Evolutionary conservation across 2,329 filamentous ascomycete genomes (phyloP).

Genomic region (Coniochaeta ligniaria): DNA sequence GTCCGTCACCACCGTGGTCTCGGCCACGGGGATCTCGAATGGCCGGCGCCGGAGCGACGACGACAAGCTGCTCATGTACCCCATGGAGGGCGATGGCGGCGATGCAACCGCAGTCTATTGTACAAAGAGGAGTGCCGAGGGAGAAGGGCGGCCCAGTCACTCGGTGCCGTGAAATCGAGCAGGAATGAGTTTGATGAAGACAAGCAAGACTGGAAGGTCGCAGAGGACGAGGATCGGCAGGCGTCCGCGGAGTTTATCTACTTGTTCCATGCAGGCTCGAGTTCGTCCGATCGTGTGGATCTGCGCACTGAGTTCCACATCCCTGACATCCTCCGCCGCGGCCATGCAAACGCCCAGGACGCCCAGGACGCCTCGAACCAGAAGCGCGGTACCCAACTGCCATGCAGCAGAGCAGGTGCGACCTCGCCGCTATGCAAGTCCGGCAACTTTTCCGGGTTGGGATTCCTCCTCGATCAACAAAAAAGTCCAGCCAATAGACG

Average conservation of each 20-base stretch:
- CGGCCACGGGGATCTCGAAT: conserved; percentile 19
- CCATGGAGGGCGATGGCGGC: not conserved
- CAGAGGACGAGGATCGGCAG: not conserved
- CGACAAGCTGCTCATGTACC: not conserved
- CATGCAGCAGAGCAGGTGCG: too few relatives aligned
- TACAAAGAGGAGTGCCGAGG: not conserved
- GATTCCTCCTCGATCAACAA: not conserved
- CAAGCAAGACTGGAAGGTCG: not conserved
- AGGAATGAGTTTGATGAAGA: not conserved
- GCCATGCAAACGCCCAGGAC: not conserved
- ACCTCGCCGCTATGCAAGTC: not conserved
- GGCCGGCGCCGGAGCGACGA: conserved; percentile 3
- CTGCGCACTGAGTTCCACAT: not conserved
- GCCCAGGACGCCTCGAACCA: not conserved
- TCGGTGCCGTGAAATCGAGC: not conserved
- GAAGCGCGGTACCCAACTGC: not conserved
- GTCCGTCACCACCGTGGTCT: conserved; percentile 20
- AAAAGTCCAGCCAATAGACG: not conserved
- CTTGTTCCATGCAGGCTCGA: not conserved
- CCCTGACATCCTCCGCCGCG: not conserved
- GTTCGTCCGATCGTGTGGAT: not conserved
- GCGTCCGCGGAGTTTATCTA: not conserved
- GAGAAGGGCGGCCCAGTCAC: not conserved
- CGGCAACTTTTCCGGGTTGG: not conserved
- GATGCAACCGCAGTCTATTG: not conserved